Conservation (phyloP, 106 monocot species). For the Apostasia ramifera region DNA sequence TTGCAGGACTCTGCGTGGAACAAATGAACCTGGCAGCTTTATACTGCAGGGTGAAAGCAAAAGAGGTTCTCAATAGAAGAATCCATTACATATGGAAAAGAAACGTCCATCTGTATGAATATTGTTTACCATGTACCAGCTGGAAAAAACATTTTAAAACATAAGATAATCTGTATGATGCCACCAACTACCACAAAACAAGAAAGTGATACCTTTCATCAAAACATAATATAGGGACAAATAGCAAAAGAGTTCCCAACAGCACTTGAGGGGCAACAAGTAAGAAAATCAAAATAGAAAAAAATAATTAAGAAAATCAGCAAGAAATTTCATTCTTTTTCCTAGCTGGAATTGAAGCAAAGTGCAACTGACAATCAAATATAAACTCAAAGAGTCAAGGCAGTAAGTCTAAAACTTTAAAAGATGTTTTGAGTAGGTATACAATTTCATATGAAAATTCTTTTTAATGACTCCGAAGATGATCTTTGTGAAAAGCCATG, state of each 20-base stretch:
- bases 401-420: no score
- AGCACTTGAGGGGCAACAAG: neutral
- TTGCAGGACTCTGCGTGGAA: constrained; percentile 61
- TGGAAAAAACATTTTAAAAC: constrained; percentile 20
- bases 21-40: constrained; percentile 69
- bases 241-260: constrained; percentile 19
- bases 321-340: no score
- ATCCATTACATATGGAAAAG: constrained; percentile 22
- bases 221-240: constrained; percentile 42
- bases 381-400: no score
- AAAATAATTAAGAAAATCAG: no score
- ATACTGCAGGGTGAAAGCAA: constrained; percentile 53
- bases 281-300: neutral
- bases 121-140: constrained; percentile 35
- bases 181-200: constrained; percentile 30
- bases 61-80: constrained; percentile 40
- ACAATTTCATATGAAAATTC: no score
- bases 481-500: no score
- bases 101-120: constrained; percentile 10
- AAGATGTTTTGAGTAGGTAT: no score
- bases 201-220: constrained; percentile 44
- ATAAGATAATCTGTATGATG: constrained; percentile 22
- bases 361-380: no score
- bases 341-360: no score
- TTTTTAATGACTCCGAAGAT: no score